Conservation (phyloP, 2,329 filamentous ascomycete genomes). For the Neonectria magnoliae region DNA sequence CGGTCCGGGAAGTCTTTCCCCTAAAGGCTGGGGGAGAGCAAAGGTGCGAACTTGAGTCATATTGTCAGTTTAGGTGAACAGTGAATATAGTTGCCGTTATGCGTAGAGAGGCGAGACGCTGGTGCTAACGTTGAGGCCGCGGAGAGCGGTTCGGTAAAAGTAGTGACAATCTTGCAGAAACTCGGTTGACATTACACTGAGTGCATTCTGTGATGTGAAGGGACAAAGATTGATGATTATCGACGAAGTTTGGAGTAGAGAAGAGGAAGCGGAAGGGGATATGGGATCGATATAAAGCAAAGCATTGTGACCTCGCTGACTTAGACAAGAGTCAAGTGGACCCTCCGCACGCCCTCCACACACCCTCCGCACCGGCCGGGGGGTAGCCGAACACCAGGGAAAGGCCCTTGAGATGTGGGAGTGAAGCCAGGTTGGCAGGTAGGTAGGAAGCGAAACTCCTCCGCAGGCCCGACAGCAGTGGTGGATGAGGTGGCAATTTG, state of each 20-base stretch:
- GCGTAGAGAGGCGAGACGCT: conserved; percentile 80
- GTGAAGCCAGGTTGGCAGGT: conserved; percentile 21
- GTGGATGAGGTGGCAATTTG: conserved; percentile 12
- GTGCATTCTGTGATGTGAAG: conserved; percentile 21
- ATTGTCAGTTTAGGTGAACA: conserved; percentile 40
- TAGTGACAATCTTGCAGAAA: conserved; percentile 90
- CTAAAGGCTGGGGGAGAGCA: conserved; percentile 76
- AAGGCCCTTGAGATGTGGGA: conserved; percentile 23
- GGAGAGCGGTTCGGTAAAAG: conserved; percentile 90
- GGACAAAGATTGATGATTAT: conserved; percentile 26
- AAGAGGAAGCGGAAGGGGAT: conserved; percentile 19
- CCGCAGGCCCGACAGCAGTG: conserved; percentile 40
- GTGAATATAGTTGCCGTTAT: conserved; percentile 49
- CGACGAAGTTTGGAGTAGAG: conserved; percentile 12
- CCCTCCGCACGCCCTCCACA: conserved; percentile 38
- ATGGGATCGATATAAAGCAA: conserved; percentile 42
- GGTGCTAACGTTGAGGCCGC: conserved; percentile 84
- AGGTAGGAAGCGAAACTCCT: conserved; percentile 28
- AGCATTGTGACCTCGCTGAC: conserved; percentile 40
- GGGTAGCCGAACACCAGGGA: conserved; percentile 33
- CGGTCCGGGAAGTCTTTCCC: conserved; percentile 69
- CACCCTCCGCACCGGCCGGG: conserved; percentile 32
- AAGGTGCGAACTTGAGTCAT: conserved; percentile 53
- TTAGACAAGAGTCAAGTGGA: conserved; percentile 46
- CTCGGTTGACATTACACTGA: conserved; percentile 79